Conservation (phyloP, 2,329 filamentous ascomycete genomes). For the Pseudocercospora musae region DNA sequence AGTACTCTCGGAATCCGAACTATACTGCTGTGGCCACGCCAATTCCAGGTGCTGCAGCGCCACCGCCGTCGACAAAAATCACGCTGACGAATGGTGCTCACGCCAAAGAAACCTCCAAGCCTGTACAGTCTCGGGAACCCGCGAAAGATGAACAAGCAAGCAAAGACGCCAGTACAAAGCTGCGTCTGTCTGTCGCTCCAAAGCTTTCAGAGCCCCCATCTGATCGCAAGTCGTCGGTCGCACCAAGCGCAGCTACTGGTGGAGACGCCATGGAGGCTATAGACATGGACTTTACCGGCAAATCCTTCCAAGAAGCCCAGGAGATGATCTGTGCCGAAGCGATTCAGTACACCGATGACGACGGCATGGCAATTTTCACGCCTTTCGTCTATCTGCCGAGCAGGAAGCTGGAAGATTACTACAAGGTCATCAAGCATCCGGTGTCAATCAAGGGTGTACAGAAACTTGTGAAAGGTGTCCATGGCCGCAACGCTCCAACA, state of each 20-base stretch:
- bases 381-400: constrained; percentile 77
- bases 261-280: constrained; percentile 20
- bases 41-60: constrained; percentile 52
- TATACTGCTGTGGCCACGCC: constrained; percentile 74
- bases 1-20: constrained; percentile 63
- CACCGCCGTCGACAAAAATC: constrained; percentile 27
- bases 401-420: constrained; percentile 77
- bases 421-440: constrained; percentile 76
- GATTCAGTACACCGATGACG: constrained; percentile 62
- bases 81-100: constrained; percentile 17
- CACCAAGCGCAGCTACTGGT: constrained; percentile 27
- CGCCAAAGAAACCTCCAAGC: constrained; percentile 15
- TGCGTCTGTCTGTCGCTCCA: constrained; percentile 18
- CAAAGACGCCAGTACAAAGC: constrained; percentile 19
- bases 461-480: constrained; percentile 70
- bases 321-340: constrained; percentile 78
- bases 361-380: constrained; percentile 66
- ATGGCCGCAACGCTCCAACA: constrained; percentile 62
- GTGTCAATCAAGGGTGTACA: constrained; percentile 74
- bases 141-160: constrained; percentile 26
- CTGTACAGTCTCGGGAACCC: constrained; percentile 15
- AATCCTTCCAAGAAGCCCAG: constrained; percentile 79
- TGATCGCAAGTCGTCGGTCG: constrained; percentile 31
- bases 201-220: constrained; percentile 29
- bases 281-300: constrained; percentile 59